A percentile compares a stretch with the other conserved stretches of the same genome.
Conservation (phyloP, 208 protist genomes). For the Trypanosoma brucei region DNA sequence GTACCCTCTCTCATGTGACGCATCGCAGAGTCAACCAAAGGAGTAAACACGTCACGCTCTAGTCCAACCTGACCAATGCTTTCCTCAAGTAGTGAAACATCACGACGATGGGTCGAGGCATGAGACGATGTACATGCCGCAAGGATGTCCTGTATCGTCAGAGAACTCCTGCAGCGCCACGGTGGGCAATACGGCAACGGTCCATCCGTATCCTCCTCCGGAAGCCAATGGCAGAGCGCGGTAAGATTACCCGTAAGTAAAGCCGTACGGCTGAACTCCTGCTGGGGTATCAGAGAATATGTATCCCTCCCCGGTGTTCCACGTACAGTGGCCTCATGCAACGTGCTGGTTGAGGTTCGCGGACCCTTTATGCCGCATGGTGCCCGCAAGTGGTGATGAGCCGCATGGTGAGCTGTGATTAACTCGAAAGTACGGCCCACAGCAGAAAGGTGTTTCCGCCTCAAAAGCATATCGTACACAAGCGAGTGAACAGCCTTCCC, state of each 20-base stretch:
- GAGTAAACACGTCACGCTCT: slow-evolving; percentile 14
- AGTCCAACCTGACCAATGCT: slow-evolving; percentile 10
- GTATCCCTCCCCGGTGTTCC: too few relatives aligned
- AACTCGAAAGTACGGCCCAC: slow-evolving; percentile 13
- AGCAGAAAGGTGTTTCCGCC: slow-evolving; percentile 7
- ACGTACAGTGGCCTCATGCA: too few relatives aligned
- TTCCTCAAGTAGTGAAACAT: neutral
- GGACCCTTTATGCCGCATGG: too few relatives aligned
- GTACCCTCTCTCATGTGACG: neutral
- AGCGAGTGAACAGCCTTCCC: slow-evolving; percentile 24
- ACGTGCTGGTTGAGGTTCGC: too few relatives aligned
- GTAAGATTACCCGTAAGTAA: too few relatives aligned
- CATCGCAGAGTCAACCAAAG: slow-evolving; percentile 6
- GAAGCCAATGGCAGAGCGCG: too few relatives aligned
- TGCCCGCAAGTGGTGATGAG: slow-evolving; percentile 3
- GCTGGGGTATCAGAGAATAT: too few relatives aligned
- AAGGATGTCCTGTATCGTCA: slow-evolving; percentile 18
- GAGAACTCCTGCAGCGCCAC: slow-evolving; percentile 2
- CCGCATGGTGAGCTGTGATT: slow-evolving; percentile 13
- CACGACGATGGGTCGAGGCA: neutral
- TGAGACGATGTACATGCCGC: slow-evolving; percentile 7
- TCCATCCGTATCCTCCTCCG: neutral
- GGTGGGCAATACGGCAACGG: slow-evolving; percentile 3
- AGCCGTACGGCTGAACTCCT: too few relatives aligned
- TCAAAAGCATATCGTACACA: slow-evolving; percentile 21